Evolutionary conservation across 2,329 filamentous ascomycete genomes (phyloP).

Genomic region (Sclerotinia glacialis): DNA sequence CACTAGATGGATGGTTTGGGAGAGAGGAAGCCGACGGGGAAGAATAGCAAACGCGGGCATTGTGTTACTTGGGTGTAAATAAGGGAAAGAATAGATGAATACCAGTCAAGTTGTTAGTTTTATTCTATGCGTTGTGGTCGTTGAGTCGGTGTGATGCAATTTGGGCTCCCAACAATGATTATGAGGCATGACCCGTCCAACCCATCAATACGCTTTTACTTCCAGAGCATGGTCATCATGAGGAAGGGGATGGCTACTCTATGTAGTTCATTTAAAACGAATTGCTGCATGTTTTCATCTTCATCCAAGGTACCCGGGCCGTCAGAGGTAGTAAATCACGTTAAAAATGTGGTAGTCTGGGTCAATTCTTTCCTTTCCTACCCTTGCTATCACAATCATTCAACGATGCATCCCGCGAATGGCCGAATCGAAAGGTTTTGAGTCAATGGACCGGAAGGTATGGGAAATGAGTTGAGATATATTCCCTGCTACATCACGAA

Average conservation of each 20-base stretch:
- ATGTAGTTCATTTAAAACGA: background rate
- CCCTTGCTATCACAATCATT: background rate
- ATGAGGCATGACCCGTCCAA: background rate
- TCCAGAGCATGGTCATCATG: background rate
- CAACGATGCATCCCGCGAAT: background rate
- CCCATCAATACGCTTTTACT: background rate
- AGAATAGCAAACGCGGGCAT: constrained; percentile 14
- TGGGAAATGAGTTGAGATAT: background rate
- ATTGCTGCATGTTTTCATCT: background rate
- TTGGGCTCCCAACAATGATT: background rate
- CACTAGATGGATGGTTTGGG: constrained; percentile 61
- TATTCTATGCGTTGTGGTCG: background rate
- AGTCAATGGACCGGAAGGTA: no score
- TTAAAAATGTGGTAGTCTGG: background rate
- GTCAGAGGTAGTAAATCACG: background rate
- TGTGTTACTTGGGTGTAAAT: constrained; percentile 35
- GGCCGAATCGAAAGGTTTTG: background rate
- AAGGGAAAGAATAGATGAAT: constrained; percentile 31
- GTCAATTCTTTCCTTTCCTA: background rate
- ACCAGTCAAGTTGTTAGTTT: constrained; percentile 19
- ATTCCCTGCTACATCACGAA: background rate
- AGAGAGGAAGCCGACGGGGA: constrained; percentile 1
- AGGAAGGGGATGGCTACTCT: background rate
- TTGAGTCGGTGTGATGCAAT: constrained; percentile 13
- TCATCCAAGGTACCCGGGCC: background rate